Base-by-base conservation (phyloP, 495 filamentous ascomycete genomes). In the Geopyxis carbonaria region DNA sequence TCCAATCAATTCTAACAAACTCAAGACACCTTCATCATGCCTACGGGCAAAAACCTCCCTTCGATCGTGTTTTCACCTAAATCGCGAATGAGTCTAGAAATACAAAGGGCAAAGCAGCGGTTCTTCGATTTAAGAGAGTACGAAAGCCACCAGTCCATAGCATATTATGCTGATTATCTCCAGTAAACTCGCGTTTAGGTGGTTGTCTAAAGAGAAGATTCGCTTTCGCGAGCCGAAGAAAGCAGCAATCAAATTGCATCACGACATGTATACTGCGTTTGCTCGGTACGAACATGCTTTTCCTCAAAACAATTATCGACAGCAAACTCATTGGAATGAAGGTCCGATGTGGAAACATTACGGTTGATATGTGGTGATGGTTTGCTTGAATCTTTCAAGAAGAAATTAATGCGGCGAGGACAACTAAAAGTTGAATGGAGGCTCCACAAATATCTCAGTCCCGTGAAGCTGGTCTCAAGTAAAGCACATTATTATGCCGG, bases 261-360 rank as follows among this genome's bases (percentile, higher is more conserved):
- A 60, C 16, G 53, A 64, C 44, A 80, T 92, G 74, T 78, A 80
- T 48, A 67, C 66, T 40, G 74, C 78, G 6, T 69, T 87, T 41
- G 82, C 83, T 21, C 44, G 57, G 70, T 73, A 61, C 63, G 69
- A 41, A 11, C n/a, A n/a, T n/a, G n/a, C 24, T 34, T 10, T 35
- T 23, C 21, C 23, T 8, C 19, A 18, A 8, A 31, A 31, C 34
- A 15, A 28, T 25, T 23, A 6, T 31, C 15, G n/a, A 16, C 14
- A 30, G 18, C 21, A 22, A 31, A 37, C 13, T 27, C 16, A 45
- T 31, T 11, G 22, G 36, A 11, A 18, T 36, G 29, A 31, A 66
- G 70, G 9, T 80, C 74, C 43, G 72, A 86, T 57, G 57, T 63
- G 30, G 41, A 55, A 3, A 65, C 64, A 10, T 50, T 91, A 11